Evolutionary conservation across 352 stramenopile genomes (phyloP), one percentile per base, ranked within the genome.

Genomic region (Phytophthora pini): DNA sequence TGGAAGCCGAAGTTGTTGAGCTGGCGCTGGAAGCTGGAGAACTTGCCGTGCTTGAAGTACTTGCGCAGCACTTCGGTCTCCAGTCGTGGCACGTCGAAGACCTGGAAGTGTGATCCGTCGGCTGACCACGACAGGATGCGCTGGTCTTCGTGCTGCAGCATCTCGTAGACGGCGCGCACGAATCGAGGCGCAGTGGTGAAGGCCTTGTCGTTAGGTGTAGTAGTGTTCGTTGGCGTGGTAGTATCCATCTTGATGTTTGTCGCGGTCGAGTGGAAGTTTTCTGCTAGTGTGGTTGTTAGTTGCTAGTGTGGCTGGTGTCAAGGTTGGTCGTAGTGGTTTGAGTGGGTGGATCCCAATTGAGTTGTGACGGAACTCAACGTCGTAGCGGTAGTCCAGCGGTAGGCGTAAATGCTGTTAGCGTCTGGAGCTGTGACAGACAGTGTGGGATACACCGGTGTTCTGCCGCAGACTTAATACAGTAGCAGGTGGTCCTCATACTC

Each of bases 1-100:
- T 74, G 77, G 69, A 98, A 98, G 11, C 73, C 81, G 75, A 98
- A 98, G 65, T 98, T 97, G 73, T 95, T 97, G 44, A 98, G 75
- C 71, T 98, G 90, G 20, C 92, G 82, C 60, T 95, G 87, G 50
- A 98, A 90, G 31, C 87, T 97, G 32, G 92, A 89, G 74, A 97
- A 97, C 61, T 90, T 95, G 61, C 69, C 78, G 66, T 95, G 88
- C 46, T 87, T 88, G 62, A 95, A 95, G 66, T 95, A 95, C 44
- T 82, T 82, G 11, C 88, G 85, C 50, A 96, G 68, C 43, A 96
- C 73, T 20, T 76, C 48, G 31, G 68, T 48, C 61, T 80, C 79
- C 56, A 96, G 80, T 15, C 48, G 62, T 20, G 80, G 76, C 45
- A 88, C 76, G 70, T 95, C 74, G 62, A 86, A 83, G 64, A 97